A percentile compares a stretch with the other conserved stretches of the same genome.
Evolutionary conservation across 2,329 filamentous ascomycete species (phyloP).

Genomic region (Penicillium sp.): DNA sequence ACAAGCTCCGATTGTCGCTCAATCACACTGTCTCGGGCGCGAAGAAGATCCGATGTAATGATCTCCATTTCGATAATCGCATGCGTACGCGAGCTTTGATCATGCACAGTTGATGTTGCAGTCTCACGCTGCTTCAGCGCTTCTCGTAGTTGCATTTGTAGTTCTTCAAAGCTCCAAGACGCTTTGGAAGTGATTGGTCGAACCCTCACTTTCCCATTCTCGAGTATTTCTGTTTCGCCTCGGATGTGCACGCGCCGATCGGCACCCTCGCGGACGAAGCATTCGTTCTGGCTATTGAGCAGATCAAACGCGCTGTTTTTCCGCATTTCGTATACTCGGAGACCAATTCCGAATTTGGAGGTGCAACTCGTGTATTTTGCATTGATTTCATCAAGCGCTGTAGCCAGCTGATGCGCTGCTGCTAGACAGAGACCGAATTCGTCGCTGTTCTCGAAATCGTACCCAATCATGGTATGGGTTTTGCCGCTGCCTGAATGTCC

Average conservation of each 20-base stretch:
- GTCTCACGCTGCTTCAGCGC: background rate
- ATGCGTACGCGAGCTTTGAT: slow-evolving; percentile 50
- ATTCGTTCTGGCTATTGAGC: slow-evolving; percentile 41
- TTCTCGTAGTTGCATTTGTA: slow-evolving; percentile 30
- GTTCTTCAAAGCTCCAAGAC: slow-evolving; percentile 38
- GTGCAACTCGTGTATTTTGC: too few species aligned
- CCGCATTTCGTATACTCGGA: slow-evolving; percentile 47
- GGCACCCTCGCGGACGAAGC: slow-evolving; percentile 44
- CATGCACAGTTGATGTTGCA: slow-evolving; percentile 7
- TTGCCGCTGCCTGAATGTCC: slow-evolving; percentile 48
- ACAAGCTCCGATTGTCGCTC: slow-evolving; percentile 50
- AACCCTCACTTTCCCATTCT: slow-evolving; percentile 46
- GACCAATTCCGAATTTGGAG: slow-evolving; percentile 34
- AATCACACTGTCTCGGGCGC: slow-evolving; percentile 40
- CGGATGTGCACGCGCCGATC: slow-evolving; percentile 46
- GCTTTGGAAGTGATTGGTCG: slow-evolving; percentile 34
- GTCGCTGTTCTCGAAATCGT: slow-evolving; percentile 38
- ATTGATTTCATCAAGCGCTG: slow-evolving; percentile 30
- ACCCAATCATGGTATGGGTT: slow-evolving; percentile 48
- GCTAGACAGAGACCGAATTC: slow-evolving; percentile 43
- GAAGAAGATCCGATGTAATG: slow-evolving; percentile 38
- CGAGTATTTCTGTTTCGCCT: slow-evolving; percentile 45
- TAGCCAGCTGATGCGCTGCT: slow-evolving; percentile 35
- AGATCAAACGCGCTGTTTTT: slow-evolving; percentile 48
- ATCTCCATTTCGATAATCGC: slow-evolving; percentile 23